Base-by-base conservation (phyloP, 306 rosid species). In the Vigna angularis region DNA sequence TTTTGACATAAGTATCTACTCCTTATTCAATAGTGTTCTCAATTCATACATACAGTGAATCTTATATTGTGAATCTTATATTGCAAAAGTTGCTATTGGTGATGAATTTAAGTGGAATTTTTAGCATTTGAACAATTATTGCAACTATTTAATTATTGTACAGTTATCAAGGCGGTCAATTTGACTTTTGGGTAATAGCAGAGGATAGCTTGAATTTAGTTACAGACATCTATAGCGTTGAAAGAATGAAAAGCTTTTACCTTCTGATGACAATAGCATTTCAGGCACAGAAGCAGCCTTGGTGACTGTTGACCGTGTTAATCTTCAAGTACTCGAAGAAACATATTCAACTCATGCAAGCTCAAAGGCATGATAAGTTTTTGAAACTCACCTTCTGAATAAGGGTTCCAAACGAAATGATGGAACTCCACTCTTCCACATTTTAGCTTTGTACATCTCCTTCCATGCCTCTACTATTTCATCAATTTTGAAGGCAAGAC, bases 401-500 rank as follows among this genome's bases (percentile, higher is more conserved):
- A 95, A 87, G 49, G 93, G 90, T 81, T 93, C 96, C 80, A 93
- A 80, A 67, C 97, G 91, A 83, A 89, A 93, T 53, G 99, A 89
- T 14, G 89, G 92, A 87, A 95, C 79, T 76, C 87, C 93, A 79
- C 76, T 79, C 69, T 53, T 88, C 89, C 86, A 93, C 87, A 73
- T 91, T 71, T 87, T 91, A 61, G 99, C 98, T 86, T 93, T 95
- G 32, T 84, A 77, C 91, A 93, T 95, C 81, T 95, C 98, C 66
- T 88, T 88, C 98, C 98, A 91, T 53, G 94, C 97, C 77, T 87
- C 93, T 32, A 91, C 88, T 75, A 91, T 91, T 88, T 92, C 97
- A 24, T 95, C 98, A 63, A 91, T 89, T 74, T 87, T 88, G 89
- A 90, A 95, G 68, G 89, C 90, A 9, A 86, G 57, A 82, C 98